Evolutionary conservation across 169 alveolate species (phyloP), one percentile per base, ranked within the genome.

Genomic region (Amoebophrya sp.): DNA sequence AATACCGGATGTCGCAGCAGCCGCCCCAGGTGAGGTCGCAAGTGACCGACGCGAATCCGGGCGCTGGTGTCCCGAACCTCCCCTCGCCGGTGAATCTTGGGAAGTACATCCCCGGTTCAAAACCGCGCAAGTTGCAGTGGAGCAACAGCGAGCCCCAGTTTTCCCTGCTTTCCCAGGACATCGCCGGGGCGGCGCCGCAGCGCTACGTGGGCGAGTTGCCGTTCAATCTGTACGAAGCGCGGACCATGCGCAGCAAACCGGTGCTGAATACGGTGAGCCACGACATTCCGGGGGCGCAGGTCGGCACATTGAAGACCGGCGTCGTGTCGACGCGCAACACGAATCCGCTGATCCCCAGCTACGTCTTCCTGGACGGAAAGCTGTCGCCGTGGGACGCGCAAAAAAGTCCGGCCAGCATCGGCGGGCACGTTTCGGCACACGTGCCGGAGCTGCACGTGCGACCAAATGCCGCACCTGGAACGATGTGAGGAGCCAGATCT

Each of bases 101-200:
- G n/a, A n/a, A n/a, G n/a, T n/a, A 2, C 10, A 66, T 66, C 18
- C 83, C 83, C 35, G 83, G 83, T 0, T 66, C 83, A 2, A 66
- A 66, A 25, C 83, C 83, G 83, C 83, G 83, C 7, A 66, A 66
- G 18, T 25, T 66, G 83, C 83, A 66, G 83, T 66, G 83, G 83
- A 25, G 39, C 83, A 66, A 66, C 83, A 12, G 35, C 35, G 83
- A 66, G 83, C 83, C 83, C 18, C 1, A 0, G 32, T 25, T 66
- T 7, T 7, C 7, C 32, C 32, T 66, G 83, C 7, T 66, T 2
- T 7, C 83, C 32, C 32, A 66, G 35, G 83, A 66, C 35, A n/a
- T 66, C 38, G 83, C 83, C 7, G 83, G 83, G 18, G 83, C 83
- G 18, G 18, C 0, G 32, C 83, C 83, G 83, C 83, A 66, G 35